These are phyloP conservation scores for Cyberlindnera misumaiensis DNA, from an alignment of 805 yeast species.

Conservation along the genomic window DNA sequence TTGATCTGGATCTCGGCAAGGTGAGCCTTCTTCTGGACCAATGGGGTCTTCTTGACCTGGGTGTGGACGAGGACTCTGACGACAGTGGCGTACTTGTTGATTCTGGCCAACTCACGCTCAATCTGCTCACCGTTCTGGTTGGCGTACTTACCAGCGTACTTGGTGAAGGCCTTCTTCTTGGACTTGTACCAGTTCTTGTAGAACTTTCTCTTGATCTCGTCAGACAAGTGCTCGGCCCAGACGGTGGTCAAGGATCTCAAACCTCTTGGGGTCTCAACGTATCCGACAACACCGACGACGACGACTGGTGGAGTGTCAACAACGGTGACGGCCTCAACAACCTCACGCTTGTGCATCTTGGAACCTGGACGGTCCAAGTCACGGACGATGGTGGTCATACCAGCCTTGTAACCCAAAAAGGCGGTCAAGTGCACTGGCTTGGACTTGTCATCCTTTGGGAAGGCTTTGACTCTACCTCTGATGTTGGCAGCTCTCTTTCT, in stretches of 20 bases:
- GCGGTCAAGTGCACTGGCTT: constrained; percentile 99
- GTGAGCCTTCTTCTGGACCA: constrained; percentile 99
- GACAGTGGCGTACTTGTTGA: constrained; percentile 95
- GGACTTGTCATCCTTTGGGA: constrained; percentile 97
- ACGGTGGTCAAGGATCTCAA: constrained; percentile 98
- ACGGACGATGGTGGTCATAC: constrained; percentile 99
- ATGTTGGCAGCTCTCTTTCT: constrained; percentile 98
- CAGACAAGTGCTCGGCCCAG: constrained; percentile 99
- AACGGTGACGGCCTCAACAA: constrained; percentile 98
- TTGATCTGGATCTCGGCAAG: constrained; percentile 98
- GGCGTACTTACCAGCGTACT: constrained; percentile 98
- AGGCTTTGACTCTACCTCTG: constrained; percentile 98
- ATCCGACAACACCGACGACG: constrained; percentile 99
- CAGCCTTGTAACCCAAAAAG: constrained; percentile 99
- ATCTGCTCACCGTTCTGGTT: constrained; percentile 78
- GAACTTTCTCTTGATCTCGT: constrained; percentile 99
- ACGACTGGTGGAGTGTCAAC: constrained; percentile 99
- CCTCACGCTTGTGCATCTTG: constrained; percentile 99
- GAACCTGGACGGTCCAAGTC: constrained; percentile 99
- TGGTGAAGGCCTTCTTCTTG: constrained; percentile 99
- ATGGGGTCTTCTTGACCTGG: constrained; percentile 98
- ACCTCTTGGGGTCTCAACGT: constrained; percentile 99
- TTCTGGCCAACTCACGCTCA: constrained; percentile 96
- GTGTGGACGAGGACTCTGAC: constrained; percentile 99
- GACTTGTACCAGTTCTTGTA: constrained; percentile 99